phyloP scores from a whole-genome alignment of 2,329 filamentous ascomycete genomes.

The Waltergamsia citrina region DNA sequence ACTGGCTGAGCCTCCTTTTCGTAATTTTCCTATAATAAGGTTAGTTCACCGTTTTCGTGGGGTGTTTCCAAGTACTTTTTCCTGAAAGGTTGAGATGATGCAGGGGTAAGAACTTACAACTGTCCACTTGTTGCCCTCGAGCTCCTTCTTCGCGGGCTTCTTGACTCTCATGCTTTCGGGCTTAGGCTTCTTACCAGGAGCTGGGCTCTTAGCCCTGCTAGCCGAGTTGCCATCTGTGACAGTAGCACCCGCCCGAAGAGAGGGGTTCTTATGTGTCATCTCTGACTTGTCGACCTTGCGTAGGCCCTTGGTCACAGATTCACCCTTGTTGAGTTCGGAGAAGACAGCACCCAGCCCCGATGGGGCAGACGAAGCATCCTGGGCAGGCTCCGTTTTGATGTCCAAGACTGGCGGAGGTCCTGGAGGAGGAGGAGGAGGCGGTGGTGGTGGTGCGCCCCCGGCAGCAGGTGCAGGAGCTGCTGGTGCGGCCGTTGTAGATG shows the following conservation, averaged over 20 bases:
- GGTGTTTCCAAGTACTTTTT: too few relatives aligned
- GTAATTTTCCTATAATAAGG: constrained; percentile 71
- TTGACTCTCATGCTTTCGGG: constrained; percentile 77
- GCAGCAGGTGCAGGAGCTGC: constrained; percentile 40
- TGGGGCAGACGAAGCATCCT: constrained; percentile 26
- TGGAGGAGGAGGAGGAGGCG: constrained; percentile 62
- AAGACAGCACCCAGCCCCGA: constrained; percentile 81
- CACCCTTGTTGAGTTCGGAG: constrained; percentile 80
- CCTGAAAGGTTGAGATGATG: too few relatives aligned
- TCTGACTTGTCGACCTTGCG: constrained; percentile 90
- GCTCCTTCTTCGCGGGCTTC: constrained; percentile 69
- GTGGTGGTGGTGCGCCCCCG: constrained; percentile 41
- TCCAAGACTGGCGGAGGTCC: constrained; percentile 60
- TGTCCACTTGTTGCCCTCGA: constrained; percentile 89
- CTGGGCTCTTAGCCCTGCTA: constrained; percentile 69
- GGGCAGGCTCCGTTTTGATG: constrained; percentile 32
- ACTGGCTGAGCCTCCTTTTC: constrained; percentile 67
- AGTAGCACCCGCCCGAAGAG: constrained; percentile 62
- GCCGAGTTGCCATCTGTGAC: constrained; percentile 50
- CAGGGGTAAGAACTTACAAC: constrained; percentile 46
- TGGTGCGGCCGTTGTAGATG: constrained; percentile 25
- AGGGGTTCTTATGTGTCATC: constrained; percentile 98
- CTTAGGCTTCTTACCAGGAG: constrained; percentile 80
- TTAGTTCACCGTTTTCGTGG: too few relatives aligned
- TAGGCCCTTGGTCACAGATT: constrained; percentile 77